phyloP scores from a whole-genome alignment of 164 flowering plant species.

The Dillenia turbinata region DNA sequence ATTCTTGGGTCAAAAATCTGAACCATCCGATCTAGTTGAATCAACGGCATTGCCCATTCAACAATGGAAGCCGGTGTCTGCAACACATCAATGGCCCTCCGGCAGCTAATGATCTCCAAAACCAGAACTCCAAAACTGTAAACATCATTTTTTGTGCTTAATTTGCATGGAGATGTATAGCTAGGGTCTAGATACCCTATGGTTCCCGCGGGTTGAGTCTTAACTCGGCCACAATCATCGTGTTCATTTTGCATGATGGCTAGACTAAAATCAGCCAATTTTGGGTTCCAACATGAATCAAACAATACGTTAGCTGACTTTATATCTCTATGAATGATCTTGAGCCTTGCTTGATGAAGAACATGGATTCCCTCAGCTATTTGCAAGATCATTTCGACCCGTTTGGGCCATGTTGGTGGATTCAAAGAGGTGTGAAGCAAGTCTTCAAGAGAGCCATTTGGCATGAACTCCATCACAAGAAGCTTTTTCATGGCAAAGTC shows the following conservation, averaged over 20 bases:
- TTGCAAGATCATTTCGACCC: conserved; percentile 40
- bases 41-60: conserved; percentile 34
- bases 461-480: conserved; percentile 63
- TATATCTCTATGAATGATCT: conserved; percentile 58
- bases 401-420: conserved; percentile 45
- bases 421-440: conserved; percentile 26
- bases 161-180: conserved; percentile 44
- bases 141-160: conserved; percentile 61
- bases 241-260: conserved; percentile 20
- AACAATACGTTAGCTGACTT: conserved; percentile 61
- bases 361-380: conserved; percentile 42
- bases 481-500: conserved; percentile 21
- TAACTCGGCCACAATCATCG: background rate
- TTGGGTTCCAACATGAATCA: conserved; percentile 46
- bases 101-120: conserved; percentile 53
- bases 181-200: conserved; percentile 73
- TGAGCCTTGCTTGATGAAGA: conserved; percentile 41
- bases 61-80: conserved; percentile 38
- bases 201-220: conserved; percentile 60
- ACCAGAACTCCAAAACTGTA: conserved; percentile 69
- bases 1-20: conserved; percentile 26
- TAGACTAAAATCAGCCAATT: conserved; percentile 65
- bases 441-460: conserved; percentile 60
- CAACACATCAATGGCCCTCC: conserved; percentile 44
- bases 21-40: conserved; percentile 4